Conservation (phyloP, 148 eudicot species). For the Amaranthus hypochondriacus region DNA sequence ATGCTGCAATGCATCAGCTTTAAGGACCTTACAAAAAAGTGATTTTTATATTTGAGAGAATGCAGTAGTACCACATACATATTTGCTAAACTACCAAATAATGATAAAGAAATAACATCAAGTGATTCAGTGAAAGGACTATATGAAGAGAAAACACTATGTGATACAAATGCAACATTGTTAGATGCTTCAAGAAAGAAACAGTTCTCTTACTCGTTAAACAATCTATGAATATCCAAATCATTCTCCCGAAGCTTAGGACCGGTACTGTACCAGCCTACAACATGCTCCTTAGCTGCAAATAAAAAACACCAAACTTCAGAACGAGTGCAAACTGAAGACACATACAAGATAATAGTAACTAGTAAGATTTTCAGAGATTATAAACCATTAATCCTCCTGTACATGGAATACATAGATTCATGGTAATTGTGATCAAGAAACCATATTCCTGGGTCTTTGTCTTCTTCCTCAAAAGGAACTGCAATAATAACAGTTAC, state of each 20-base stretch:
- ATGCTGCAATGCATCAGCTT: neutral
- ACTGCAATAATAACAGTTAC: slow-evolving; percentile 34
- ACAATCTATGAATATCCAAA: slow-evolving; percentile 68
- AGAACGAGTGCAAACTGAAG: neutral
- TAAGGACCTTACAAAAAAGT: neutral
- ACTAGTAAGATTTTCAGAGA: neutral
- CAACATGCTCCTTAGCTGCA: slow-evolving; percentile 96
- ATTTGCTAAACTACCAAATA: neutral
- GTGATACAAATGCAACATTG: neutral
- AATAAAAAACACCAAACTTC: neutral
- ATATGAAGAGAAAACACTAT: neutral
- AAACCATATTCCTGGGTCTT: slow-evolving; percentile 96
- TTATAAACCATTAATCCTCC: slow-evolving; percentile 77
- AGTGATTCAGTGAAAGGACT: neutral
- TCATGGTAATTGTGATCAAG: slow-evolving; percentile 98
- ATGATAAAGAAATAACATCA: neutral
- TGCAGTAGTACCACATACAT: neutral
- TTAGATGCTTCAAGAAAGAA: neutral
- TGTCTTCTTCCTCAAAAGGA: slow-evolving; percentile 97
- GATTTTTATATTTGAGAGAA: neutral
- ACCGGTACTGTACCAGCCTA: slow-evolving; percentile 98
- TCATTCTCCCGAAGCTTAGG: slow-evolving; percentile 93
- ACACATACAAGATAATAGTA: neutral
- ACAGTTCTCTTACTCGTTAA: slow-evolving; percentile 66
- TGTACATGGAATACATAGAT: slow-evolving; percentile 87